Percentiles rank a stretch among this genome's conserved stretches.
Evolutionary conservation across 1,284 basidiomycete species (phyloP).

Genomic region (Coniferiporia weirii): DNA sequence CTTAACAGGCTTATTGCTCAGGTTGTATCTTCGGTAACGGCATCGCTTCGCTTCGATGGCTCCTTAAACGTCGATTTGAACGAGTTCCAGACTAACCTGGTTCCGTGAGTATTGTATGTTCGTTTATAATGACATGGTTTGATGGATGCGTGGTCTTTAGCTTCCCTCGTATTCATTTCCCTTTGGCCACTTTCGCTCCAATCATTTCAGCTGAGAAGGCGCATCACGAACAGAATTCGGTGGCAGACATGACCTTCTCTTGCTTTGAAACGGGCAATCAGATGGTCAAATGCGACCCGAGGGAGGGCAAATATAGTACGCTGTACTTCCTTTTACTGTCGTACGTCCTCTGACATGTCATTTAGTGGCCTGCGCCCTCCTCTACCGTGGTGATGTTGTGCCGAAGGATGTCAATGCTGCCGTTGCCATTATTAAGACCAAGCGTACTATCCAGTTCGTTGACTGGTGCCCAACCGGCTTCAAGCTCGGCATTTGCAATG

Average conservation of each 20-base stretch:
- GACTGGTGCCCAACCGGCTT: slow-evolving; percentile 99
- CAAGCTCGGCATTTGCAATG: slow-evolving; percentile 98
- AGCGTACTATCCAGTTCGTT: slow-evolving; percentile 94
- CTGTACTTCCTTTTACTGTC: slow-evolving; percentile 18
- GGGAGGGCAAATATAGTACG: slow-evolving; percentile 95
- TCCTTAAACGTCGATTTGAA: slow-evolving; percentile 97
- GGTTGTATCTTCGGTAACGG: slow-evolving; percentile 97
- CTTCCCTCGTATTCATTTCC: slow-evolving; percentile 98
- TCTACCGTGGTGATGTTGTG: slow-evolving; percentile 96
- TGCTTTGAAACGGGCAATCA: slow-evolving; percentile 98
- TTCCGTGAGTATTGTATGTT: slow-evolving; percentile 60
- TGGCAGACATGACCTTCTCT: slow-evolving; percentile 97
- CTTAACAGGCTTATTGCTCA: slow-evolving; percentile 96
- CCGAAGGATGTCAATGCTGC: slow-evolving; percentile 96
- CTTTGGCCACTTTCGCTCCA: slow-evolving; percentile 93
- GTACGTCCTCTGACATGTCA: slow-evolving; percentile 5
- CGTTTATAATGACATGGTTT: slow-evolving; percentile 3
- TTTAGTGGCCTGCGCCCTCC: slow-evolving; percentile 79
- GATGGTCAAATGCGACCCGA: slow-evolving; percentile 94
- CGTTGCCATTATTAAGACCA: slow-evolving; percentile 93
- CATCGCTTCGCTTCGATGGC: slow-evolving; percentile 95
- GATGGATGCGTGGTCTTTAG: slow-evolving; percentile 32
- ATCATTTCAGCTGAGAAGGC: slow-evolving; percentile 87
- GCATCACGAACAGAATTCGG: slow-evolving; percentile 95
- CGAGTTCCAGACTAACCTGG: slow-evolving; percentile 99